These are phyloP conservation scores for Annona cherimola DNA, from an alignment of 164 flowering plant species.

Conservation along the genomic window DNA sequence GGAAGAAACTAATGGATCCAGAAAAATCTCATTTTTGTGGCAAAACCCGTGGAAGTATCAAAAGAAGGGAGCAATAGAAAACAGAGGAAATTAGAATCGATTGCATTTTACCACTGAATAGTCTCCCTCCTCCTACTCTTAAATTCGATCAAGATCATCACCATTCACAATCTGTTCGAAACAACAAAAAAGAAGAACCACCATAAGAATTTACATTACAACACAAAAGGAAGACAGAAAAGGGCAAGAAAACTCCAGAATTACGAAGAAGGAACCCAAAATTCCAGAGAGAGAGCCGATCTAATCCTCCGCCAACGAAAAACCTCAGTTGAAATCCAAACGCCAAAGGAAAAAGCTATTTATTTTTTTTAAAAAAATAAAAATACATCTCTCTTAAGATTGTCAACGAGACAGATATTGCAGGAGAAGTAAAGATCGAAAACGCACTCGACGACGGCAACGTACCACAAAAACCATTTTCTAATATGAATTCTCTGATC, in stretches of 20 bases:
- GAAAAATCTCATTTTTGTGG: background rate
- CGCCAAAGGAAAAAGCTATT: background rate
- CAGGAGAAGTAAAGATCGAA: background rate
- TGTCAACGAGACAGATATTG: background rate
- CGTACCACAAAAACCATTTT: background rate
- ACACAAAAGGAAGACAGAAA: background rate
- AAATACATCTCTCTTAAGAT: slow-evolving; percentile 1
- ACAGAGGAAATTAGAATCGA: background rate
- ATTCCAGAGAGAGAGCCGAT: too few species aligned
- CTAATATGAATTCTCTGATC: background rate
- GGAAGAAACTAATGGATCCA: background rate
- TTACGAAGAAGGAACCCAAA: background rate
- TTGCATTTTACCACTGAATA: background rate
- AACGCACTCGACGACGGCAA: background rate
- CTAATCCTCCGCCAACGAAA: background rate
- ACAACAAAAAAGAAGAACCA: background rate
- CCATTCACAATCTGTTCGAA: background rate
- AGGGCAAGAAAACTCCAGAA: background rate
- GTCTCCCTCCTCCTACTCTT: background rate
- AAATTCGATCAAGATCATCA: background rate
- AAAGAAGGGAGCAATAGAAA: background rate
- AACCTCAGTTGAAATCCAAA: background rate
- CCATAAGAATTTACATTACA: background rate
- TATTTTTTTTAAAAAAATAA: background rate
- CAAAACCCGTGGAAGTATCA: too few species aligned